Evolutionary conservation across 352 stramenopile genomes (phyloP), one percentile per base, ranked within the genome.

Genomic region (Pythium guiyangense): DNA sequence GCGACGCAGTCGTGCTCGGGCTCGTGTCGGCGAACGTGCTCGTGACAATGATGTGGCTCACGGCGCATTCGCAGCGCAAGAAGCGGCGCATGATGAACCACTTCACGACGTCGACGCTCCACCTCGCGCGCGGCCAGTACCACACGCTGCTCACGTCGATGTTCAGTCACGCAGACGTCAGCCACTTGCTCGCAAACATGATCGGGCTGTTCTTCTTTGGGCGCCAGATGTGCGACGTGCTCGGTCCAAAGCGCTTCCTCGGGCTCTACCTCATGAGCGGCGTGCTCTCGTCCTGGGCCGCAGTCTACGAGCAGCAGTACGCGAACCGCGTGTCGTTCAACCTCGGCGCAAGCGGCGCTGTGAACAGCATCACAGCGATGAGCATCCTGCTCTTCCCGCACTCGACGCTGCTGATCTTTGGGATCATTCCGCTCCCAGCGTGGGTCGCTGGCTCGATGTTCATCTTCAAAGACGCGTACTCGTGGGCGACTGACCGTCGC

Each of bases 151-250:
- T 91, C 35, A 92, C 78, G 9, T 71, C 71, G 2, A 76, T 84
- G 42, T 94, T 94, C 62, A 92, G 79, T 49, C 79, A 92, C 57
- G 69, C 70, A 5, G 66, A 80, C 3, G 15, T 75, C 12, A 64
- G 67, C 18, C 82, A 92, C 58, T 53, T 94, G 37, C 59, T 77
- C 4, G 66, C 76, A 57, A 94, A 92, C 55, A 90, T 88, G 72
- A 46, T 92, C 27, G 84, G 79, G 6, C 64, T 92, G 9, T 90
- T 74, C 59, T 92, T 92, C 66, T 92, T 92, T 46, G 81, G 84
- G 0, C 66, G 71, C 3, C 71, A 90, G 55, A 77, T 91, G 59
- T 83, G 76, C 62, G 71, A 87, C 53, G 64, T 91, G 39, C 62
- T 92, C 46, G 81, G 81, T 1, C 70, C 69, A 26, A 75, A 74